These are phyloP conservation scores for Puya raimondii DNA, from an alignment of 176 grass and related monocot genomes.

Conservation along the genomic window DNA sequence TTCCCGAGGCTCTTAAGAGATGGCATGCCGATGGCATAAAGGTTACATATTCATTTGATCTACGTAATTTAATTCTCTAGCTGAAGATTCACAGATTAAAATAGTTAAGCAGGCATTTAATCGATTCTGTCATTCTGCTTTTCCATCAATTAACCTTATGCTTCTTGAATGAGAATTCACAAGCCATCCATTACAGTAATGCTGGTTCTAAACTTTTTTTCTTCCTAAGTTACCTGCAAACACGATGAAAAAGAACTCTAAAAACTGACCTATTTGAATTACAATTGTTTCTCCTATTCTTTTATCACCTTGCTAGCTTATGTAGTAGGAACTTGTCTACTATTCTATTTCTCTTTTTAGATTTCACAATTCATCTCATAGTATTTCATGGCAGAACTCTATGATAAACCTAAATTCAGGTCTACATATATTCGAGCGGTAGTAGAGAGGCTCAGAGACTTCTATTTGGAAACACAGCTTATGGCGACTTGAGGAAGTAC, in stretches of 20 bases:
- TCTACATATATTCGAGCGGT: slow-evolving; percentile 98
- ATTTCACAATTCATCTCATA: not conserved
- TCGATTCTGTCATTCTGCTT: not conserved
- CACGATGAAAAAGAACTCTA: not conserved
- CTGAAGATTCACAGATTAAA: too few relatives aligned
- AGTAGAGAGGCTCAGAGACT: slow-evolving; percentile 92
- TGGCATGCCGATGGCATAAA: slow-evolving; percentile 71
- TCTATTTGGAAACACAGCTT: slow-evolving; percentile 75
- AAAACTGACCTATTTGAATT: not conserved
- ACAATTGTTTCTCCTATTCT: not conserved
- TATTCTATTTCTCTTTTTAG: not conserved
- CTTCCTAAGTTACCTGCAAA: not conserved
- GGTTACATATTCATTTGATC: slow-evolving; percentile 14
- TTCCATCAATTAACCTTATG: not conserved
- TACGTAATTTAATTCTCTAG: not conserved
- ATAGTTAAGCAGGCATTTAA: too few relatives aligned
- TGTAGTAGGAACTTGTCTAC: not conserved
- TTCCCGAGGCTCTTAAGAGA: slow-evolving; percentile 61
- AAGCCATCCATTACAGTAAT: not conserved
- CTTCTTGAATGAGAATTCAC: not conserved
- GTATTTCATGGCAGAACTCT: not conserved
- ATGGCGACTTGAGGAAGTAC: slow-evolving; percentile 66
- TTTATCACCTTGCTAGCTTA: not conserved
- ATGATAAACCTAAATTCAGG: slow-evolving; percentile 33
- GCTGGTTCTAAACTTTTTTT: not conserved